These are phyloP conservation scores for Podaxis mareebaensis DNA, from an alignment of 768 basidiomycete genomes.

Conservation along the genomic window DNA sequence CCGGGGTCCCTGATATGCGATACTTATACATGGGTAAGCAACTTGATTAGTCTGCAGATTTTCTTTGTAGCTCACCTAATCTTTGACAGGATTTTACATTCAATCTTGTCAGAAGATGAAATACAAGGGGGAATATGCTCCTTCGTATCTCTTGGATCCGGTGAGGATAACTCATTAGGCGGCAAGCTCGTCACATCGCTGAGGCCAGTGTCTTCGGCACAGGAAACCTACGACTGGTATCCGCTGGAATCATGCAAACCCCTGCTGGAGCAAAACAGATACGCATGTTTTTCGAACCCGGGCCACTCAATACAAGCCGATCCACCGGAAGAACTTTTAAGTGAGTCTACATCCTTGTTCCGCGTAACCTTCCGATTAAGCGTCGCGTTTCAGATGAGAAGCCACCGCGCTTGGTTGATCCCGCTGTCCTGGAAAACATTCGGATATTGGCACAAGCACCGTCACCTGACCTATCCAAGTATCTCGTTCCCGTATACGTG, in stretches of 20 bases:
- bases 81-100: constrained; percentile 82
- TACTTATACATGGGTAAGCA: constrained; percentile 85
- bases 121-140: constrained; percentile 92
- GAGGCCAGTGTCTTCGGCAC: constrained; percentile 1
- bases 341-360: constrained; percentile 6
- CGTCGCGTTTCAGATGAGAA: neutral
- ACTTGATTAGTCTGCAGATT: neutral
- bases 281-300: constrained; percentile 70
- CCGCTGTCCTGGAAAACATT: constrained; percentile 7
- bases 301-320: constrained; percentile 46
- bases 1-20: constrained; percentile 62
- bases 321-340: constrained; percentile 24
- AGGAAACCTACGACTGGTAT: constrained; percentile 83
- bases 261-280: constrained; percentile 66
- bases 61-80: neutral
- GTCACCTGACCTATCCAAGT: neutral
- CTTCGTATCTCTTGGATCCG: constrained; percentile 87
- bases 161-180: constrained; percentile 38
- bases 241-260: constrained; percentile 59
- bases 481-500: constrained; percentile 16
- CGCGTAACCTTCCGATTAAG: neutral
- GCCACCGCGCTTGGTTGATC: constrained; percentile 1
- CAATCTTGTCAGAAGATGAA: constrained; percentile 92
- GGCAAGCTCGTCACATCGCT: neutral
- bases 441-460: neutral